Conservation (phyloP, 208 protist species). For the Leishmania lainsoni region DNA sequence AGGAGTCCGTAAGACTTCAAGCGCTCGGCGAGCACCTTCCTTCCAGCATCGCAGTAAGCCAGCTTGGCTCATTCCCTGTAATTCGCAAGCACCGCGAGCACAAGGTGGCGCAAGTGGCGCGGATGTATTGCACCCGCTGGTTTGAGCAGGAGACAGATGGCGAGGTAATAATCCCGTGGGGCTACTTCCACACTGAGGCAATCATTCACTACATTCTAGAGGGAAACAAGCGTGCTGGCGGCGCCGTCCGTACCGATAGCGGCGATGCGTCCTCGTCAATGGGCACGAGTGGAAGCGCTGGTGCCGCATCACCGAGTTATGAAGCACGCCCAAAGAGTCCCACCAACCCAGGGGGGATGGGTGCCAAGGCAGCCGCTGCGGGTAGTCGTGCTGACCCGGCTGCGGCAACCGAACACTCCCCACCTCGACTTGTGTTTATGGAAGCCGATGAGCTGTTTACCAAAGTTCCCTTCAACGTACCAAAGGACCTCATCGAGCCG, state of each 20-base stretch:
- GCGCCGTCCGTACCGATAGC: not conserved
- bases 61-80: conserved; percentile 67
- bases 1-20: conserved; percentile 55
- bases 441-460: conserved; percentile 63
- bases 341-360: not conserved
- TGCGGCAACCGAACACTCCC: not conserved
- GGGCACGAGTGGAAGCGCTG: not conserved
- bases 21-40: conserved; percentile 41
- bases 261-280: not conserved
- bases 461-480: conserved; percentile 79
- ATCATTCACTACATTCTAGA: conserved; percentile 82
- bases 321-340: not conserved
- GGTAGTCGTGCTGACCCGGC: not conserved
- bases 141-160: conserved; percentile 63
- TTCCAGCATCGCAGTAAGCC: conserved; percentile 58
- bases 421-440: conserved; percentile 61
- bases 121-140: conserved; percentile 73
- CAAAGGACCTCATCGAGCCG: conserved; percentile 64
- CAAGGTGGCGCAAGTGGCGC: conserved; percentile 75
- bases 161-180: conserved; percentile 91
- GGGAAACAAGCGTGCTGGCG: conserved; percentile 34
- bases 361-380: not conserved
- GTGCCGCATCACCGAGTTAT: not conserved
- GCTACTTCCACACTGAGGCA: conserved; percentile 84
- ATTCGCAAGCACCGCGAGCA: conserved; percentile 72